Percentiles rank a stretch among this genome's conserved stretches.
Conservation (phyloP, 805 yeast genomes). For the Sugiyamaella valdiviana region DNA sequence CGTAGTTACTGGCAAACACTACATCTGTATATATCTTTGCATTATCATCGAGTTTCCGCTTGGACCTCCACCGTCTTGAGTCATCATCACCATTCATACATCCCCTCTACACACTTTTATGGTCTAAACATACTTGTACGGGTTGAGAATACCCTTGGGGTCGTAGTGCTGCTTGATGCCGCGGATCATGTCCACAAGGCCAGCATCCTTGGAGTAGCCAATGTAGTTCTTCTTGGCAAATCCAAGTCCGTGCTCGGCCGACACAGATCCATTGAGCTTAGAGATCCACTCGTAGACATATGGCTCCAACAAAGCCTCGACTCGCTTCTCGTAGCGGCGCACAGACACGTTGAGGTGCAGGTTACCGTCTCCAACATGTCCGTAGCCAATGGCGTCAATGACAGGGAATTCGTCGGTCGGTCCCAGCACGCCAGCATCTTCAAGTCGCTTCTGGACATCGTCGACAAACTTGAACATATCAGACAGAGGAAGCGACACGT, state of each 20-base stretch:
- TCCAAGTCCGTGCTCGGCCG: conserved; percentile 97
- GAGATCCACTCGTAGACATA: conserved; percentile 87
- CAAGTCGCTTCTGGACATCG: conserved; percentile 60
- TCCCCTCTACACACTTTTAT: no score
- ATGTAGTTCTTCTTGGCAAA: conserved; percentile 91
- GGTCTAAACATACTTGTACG: conserved; percentile 77
- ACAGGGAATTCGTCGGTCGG: conserved; percentile 66
- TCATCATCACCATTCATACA: neutral
- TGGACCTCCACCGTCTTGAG: neutral
- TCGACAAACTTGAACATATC: conserved; percentile 78
- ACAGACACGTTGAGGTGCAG: conserved; percentile 90
- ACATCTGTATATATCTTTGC: neutral
- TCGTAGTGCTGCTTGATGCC: conserved; percentile 76
- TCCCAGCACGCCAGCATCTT: conserved; percentile 52
- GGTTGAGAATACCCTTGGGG: conserved; percentile 88
- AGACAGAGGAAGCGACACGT: conserved; percentile 82
- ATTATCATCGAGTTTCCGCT: neutral
- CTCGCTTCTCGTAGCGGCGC: conserved; percentile 68
- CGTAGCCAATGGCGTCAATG: conserved; percentile 87
- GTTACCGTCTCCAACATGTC: conserved; percentile 98
- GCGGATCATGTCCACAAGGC: conserved; percentile 69
- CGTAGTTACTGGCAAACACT: no score
- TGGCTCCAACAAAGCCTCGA: conserved; percentile 83
- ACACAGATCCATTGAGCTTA: conserved; percentile 65
- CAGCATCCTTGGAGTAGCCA: conserved; percentile 71